phyloP scores from a whole-genome alignment of 129 eudicot species.

The Ambrosia artemisiifolia region DNA sequence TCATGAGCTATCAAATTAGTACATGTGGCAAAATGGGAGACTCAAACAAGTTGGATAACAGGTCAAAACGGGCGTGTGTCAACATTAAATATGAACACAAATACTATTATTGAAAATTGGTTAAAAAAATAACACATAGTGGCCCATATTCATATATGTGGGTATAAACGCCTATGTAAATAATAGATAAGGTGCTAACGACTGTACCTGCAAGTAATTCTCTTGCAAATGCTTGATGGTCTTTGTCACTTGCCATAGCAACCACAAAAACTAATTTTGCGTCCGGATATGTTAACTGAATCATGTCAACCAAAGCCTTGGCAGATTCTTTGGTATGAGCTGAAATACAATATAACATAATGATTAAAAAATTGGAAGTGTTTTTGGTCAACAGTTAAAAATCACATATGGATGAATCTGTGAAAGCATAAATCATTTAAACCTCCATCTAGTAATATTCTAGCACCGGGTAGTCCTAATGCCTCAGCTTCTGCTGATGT shows the following conservation, averaged over 20 bases:
- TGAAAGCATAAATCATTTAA: slow-evolving; percentile 7
- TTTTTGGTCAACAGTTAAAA: background rate
- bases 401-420: slow-evolving; percentile 1
- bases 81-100: background rate
- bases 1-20: background rate
- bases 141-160: background rate
- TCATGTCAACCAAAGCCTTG: slow-evolving; percentile 73
- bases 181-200: background rate
- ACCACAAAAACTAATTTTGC: slow-evolving; percentile 65
- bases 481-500: slow-evolving; percentile 55
- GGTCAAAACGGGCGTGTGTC: no score
- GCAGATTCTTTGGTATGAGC: slow-evolving; percentile 98
- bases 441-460: slow-evolving; percentile 93
- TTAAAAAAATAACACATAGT: background rate
- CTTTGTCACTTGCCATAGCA: slow-evolving; percentile 98
- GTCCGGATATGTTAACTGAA: slow-evolving; percentile 50
- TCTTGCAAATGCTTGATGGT: slow-evolving; percentile 76
- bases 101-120: background rate
- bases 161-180: background rate
- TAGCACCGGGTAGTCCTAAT: slow-evolving; percentile 70
- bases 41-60: no score
- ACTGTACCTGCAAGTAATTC: slow-evolving; percentile 64
- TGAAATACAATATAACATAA: slow-evolving; percentile 32
- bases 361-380: background rate
- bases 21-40: background rate